Conservation (phyloP, 1,284 basidiomycete species). For the Coniophora puteana region DNA sequence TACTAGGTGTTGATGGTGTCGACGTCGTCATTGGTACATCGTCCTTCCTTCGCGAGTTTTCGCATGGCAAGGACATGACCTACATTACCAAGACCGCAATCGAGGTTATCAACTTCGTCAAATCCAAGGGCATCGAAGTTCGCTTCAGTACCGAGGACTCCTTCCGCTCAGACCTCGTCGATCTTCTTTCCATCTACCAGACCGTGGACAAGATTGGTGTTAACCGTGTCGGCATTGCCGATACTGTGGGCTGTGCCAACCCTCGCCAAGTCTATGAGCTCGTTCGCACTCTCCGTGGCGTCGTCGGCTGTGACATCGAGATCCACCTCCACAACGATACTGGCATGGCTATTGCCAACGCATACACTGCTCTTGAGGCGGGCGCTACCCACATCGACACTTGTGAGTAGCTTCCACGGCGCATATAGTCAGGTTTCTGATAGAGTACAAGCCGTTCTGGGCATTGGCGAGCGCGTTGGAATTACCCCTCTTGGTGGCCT, state of each 20-base stretch:
- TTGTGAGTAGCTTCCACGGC: slow-evolving; percentile 46
- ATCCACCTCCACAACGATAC: slow-evolving; percentile 99
- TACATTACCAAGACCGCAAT: slow-evolving; percentile 99
- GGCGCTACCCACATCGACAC: slow-evolving; percentile 99
- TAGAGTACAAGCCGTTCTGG: slow-evolving; percentile 85
- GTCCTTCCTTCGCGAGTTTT: slow-evolving; percentile 98
- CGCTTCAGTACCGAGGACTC: slow-evolving; percentile 99
- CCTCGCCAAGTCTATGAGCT: slow-evolving; percentile 99
- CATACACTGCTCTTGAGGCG: slow-evolving; percentile 97
- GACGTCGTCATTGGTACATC: slow-evolving; percentile 99
- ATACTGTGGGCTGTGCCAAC: slow-evolving; percentile 99
- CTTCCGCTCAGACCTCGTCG: slow-evolving; percentile 99
- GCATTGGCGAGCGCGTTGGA: slow-evolving; percentile 98
- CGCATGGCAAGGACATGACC: slow-evolving; percentile 99
- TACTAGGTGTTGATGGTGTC: slow-evolving; percentile 91
- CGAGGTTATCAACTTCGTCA: slow-evolving; percentile 99
- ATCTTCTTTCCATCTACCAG: slow-evolving; percentile 98
- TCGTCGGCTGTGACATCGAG: slow-evolving; percentile 97
- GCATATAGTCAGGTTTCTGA: slow-evolving; percentile 5
- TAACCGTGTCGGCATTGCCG: slow-evolving; percentile 98
- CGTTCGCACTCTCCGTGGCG: slow-evolving; percentile 93
- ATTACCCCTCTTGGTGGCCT: slow-evolving; percentile 98
- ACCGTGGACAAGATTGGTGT: slow-evolving; percentile 99
- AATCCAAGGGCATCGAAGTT: slow-evolving; percentile 99
- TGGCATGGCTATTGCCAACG: slow-evolving; percentile 97